Evolutionary conservation across 2,329 filamentous ascomycete genomes (phyloP).

Genomic region (Fragosphaeria purpurea): DNA sequence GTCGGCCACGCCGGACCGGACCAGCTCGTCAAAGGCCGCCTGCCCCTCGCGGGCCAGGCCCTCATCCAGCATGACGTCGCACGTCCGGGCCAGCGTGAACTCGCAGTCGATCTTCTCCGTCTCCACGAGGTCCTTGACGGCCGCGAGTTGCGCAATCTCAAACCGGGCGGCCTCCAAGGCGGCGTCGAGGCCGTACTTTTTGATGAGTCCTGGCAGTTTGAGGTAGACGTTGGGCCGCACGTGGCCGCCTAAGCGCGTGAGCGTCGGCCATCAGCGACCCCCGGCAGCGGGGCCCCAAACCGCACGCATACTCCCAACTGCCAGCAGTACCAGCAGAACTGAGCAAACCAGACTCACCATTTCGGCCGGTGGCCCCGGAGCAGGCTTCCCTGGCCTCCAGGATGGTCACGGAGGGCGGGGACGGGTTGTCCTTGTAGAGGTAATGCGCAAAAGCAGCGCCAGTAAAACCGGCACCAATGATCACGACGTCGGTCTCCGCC

Average conservation of each 20-base stretch:
- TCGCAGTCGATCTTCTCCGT: slow-evolving; percentile 29
- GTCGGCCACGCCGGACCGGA: slow-evolving; percentile 17
- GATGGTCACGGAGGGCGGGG: slow-evolving; percentile 15
- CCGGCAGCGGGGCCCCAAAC: too few relatives aligned
- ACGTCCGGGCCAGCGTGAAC: slow-evolving; percentile 27
- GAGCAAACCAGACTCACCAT: slow-evolving; percentile 14
- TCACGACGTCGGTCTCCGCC: slow-evolving; percentile 28
- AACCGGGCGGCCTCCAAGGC: slow-evolving; percentile 18
- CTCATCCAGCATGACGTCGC: slow-evolving; percentile 26
- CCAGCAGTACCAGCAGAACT: too few relatives aligned
- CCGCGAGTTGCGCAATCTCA: slow-evolving; percentile 15
- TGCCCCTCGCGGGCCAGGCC: slow-evolving; percentile 13
- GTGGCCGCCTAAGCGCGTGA: slow-evolving; percentile 13
- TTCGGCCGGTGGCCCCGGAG: slow-evolving; percentile 24
- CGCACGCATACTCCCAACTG: too few relatives aligned
- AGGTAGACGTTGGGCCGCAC: slow-evolving; percentile 22
- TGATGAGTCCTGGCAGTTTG: slow-evolving; percentile 13
- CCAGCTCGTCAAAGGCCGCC: slow-evolving; percentile 20
- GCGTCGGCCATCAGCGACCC: too few relatives aligned
- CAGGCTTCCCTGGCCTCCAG: slow-evolving; percentile 23
- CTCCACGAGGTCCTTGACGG: slow-evolving; percentile 24
- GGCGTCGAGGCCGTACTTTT: slow-evolving; percentile 16
- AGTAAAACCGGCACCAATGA: slow-evolving; percentile 36
- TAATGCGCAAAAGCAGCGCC: slow-evolving; percentile 32
- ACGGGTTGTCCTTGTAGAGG: slow-evolving; percentile 9